phyloP scores from a whole-genome alignment of 2,329 filamentous ascomycete species.

The Fusarium secorum region DNA sequence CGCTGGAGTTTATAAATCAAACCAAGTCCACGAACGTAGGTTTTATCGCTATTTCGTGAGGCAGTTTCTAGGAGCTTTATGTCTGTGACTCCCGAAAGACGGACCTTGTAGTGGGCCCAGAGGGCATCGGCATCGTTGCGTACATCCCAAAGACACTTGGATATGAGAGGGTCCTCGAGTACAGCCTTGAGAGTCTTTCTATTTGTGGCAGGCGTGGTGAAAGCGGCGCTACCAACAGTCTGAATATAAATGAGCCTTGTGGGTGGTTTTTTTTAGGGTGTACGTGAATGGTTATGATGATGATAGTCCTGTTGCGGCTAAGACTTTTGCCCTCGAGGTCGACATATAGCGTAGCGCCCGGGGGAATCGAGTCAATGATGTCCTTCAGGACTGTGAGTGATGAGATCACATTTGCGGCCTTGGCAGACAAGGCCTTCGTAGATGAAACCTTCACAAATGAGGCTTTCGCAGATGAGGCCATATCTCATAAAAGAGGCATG shows the following conservation, averaged over 20 bases:
- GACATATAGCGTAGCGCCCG: not conserved
- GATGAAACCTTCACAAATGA: no score
- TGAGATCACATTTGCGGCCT: not conserved
- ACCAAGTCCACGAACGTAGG: not conserved
- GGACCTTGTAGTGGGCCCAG: not conserved
- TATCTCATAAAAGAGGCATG: not conserved
- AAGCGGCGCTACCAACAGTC: not conserved
- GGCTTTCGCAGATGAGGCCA: not conserved
- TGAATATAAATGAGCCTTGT: not conserved
- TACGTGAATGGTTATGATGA: not conserved
- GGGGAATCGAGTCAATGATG: not conserved
- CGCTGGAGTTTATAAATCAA: no score
- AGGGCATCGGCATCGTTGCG: not conserved
- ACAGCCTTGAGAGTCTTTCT: not conserved
- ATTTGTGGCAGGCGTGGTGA: not conserved
- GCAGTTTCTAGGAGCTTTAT: not conserved
- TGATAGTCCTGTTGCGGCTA: not conserved
- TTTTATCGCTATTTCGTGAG: rapidly evolving
- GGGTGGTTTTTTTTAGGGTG: no score
- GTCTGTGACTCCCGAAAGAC: rapidly evolving
- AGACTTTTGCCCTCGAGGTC: not conserved
- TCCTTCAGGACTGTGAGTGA: not conserved
- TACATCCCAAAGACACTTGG: not conserved
- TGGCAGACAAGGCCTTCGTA: not conserved
- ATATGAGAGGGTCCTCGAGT: not conserved